Conservation (phyloP, 1,284 basidiomycete genomes). For the Irpex sp. region DNA sequence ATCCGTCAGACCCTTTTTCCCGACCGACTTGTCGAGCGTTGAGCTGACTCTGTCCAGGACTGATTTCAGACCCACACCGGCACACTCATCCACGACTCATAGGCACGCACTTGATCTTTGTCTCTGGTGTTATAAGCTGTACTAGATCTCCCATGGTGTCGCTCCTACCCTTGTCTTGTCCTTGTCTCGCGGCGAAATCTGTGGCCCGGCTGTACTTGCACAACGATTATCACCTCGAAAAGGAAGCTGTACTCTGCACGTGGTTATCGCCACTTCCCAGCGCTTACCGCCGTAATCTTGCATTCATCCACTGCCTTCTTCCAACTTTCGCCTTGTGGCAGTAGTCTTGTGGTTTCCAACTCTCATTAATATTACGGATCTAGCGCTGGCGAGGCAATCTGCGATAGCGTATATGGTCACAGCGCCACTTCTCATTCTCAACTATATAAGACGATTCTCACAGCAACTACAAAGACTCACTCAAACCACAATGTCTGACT, state of each 20-base stretch:
- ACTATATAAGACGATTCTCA: not conserved
- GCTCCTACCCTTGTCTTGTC: not conserved
- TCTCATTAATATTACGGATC: not conserved
- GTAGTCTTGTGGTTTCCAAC: not conserved
- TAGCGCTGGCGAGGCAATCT: not conserved
- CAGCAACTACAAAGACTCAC: not conserved
- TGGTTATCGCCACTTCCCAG: not conserved
- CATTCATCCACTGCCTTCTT: too few species aligned
- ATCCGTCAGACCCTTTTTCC: conserved; percentile 70
- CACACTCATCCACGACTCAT: not conserved
- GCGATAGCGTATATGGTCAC: not conserved
- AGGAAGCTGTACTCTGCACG: not conserved
- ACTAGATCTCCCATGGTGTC: conserved; percentile 10
- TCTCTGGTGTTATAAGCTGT: conserved; percentile 15
- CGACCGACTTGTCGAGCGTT: conserved; percentile 73
- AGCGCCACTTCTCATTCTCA: not conserved
- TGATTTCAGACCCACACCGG: too few species aligned
- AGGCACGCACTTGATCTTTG: conserved; percentile 20
- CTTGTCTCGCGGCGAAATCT: not conserved
- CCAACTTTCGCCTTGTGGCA: too few species aligned
- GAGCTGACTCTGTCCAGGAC: conserved; percentile 67
- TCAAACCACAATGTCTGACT: too few species aligned
- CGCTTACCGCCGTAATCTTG: too few species aligned
- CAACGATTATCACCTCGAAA: not conserved
- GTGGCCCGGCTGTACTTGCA: not conserved